These are phyloP conservation scores for Tremella fuciformis DNA, from an alignment of 768 basidiomycete genomes.

Conservation along the genomic window DNA sequence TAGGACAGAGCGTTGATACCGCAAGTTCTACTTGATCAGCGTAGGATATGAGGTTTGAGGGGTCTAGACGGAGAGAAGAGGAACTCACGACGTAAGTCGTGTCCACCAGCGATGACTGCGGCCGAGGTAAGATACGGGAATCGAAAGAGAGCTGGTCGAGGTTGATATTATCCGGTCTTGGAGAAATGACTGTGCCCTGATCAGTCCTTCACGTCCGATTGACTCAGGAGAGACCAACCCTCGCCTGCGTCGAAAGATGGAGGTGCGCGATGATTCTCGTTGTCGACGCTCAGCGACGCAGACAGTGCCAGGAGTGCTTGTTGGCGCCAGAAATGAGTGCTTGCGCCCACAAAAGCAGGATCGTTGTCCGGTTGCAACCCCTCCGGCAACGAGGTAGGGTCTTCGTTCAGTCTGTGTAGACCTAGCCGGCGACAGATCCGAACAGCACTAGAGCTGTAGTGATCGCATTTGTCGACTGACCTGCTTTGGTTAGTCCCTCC, in stretches of 20 bases:
- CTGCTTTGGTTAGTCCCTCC: neutral
- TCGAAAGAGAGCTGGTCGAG: constrained; percentile 5
- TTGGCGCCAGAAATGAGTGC: neutral
- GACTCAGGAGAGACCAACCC: neutral
- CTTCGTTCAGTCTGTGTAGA: neutral
- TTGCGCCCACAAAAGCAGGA: neutral
- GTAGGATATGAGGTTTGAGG: neutral
- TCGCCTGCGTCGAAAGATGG: neutral
- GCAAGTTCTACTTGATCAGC: too few relatives aligned
- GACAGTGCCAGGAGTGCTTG: neutral
- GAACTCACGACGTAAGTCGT: neutral
- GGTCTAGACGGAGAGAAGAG: neutral
- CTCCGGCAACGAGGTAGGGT: constrained; percentile 1
- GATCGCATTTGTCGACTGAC: constrained; percentile 1
- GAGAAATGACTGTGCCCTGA: constrained; percentile 1
- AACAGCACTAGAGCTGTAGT: constrained; percentile 3
- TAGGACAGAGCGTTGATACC: too few relatives aligned
- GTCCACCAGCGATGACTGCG: neutral
- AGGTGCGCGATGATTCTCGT: constrained; percentile 3
- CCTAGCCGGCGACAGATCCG: constrained; percentile 2
- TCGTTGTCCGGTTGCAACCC: neutral
- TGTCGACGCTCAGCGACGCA: constrained; percentile 1
- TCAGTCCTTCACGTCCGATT: neutral
- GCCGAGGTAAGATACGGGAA: neutral
- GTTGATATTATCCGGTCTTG: constrained; percentile 4